Conservation (phyloP, 345 rosid genomes). For the Pistacia atlantica region DNA sequence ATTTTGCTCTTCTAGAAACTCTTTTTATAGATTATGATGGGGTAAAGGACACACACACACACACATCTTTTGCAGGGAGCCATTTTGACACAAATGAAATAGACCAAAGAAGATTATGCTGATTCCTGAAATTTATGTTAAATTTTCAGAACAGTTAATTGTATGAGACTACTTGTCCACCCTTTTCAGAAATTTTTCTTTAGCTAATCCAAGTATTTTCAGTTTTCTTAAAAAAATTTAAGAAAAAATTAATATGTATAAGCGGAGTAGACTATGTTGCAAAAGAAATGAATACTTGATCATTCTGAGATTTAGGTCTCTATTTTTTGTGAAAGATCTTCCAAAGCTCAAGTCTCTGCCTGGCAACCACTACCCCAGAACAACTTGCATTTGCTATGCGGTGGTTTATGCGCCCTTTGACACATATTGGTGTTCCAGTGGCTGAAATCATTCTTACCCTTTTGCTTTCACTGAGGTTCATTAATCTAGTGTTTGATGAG, state of each 20-base stretch:
- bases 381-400: constrained; percentile 83
- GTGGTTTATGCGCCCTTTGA: constrained; percentile 87
- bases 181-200: too few species aligned
- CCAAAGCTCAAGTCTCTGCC: constrained; percentile 90
- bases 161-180: not conserved
- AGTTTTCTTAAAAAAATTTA: too few species aligned
- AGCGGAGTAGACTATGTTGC: not conserved
- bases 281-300: constrained; percentile 16
- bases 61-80: not conserved
- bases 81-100: not conserved
- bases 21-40: not conserved
- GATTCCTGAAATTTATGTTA: constrained; percentile 1
- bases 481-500: constrained; percentile 90
- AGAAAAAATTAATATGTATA: too few species aligned
- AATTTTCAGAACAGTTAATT: not conserved
- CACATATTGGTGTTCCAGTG: constrained; percentile 75
- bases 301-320: constrained; percentile 26
- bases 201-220: too few species aligned
- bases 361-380: constrained; percentile 93
- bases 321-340: constrained; percentile 62
- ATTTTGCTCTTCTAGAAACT: not conserved
- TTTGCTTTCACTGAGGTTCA: constrained; percentile 85
- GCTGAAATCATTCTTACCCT: constrained; percentile 87
- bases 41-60: not conserved
- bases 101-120: not conserved